These are phyloP conservation scores for Ulvella scutata DNA, from an alignment of 139 green algal genomes.

Conservation along the genomic window DNA sequence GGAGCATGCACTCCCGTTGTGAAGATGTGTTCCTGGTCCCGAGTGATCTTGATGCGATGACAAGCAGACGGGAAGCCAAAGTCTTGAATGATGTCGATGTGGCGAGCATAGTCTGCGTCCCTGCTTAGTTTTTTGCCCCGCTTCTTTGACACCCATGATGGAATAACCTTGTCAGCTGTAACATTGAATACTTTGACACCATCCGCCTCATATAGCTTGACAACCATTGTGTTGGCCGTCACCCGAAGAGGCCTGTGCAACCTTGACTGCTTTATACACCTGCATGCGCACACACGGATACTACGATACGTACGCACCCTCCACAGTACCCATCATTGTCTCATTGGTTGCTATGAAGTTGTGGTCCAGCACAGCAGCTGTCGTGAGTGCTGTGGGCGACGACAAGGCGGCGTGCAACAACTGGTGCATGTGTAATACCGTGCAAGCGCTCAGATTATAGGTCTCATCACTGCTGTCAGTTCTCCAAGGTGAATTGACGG, in stretches of 20 bases:
- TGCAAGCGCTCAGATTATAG: background rate
- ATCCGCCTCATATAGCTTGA: conserved; percentile 74
- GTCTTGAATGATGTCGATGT: conserved; percentile 85
- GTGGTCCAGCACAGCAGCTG: too few relatives aligned
- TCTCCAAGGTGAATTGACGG: background rate
- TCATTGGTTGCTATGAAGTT: too few relatives aligned
- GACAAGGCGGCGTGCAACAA: background rate
- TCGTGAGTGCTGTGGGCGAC: too few relatives aligned
- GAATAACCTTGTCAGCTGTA: conserved; percentile 61
- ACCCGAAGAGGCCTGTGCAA: too few relatives aligned
- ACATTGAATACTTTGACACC: conserved; percentile 94
- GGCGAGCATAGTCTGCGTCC: conserved; percentile 61
- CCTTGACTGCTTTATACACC: too few relatives aligned
- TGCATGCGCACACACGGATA: too few relatives aligned
- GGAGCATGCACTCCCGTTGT: conserved; percentile 66
- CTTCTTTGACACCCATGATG: conserved; percentile 75
- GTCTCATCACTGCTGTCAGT: background rate
- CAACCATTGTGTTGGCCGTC: conserved; percentile 40
- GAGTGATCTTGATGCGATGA: conserved; percentile 68
- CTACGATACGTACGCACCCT: too few relatives aligned
- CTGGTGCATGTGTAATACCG: background rate
- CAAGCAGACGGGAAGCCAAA: conserved; percentile 73
- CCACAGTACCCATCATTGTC: too few relatives aligned
- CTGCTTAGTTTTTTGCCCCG: conserved; percentile 69
- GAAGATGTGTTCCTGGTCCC: conserved; percentile 77